These are phyloP conservation scores for Termitomyces heimii DNA, from an alignment of 768 basidiomycete species.

Conservation along the genomic window DNA sequence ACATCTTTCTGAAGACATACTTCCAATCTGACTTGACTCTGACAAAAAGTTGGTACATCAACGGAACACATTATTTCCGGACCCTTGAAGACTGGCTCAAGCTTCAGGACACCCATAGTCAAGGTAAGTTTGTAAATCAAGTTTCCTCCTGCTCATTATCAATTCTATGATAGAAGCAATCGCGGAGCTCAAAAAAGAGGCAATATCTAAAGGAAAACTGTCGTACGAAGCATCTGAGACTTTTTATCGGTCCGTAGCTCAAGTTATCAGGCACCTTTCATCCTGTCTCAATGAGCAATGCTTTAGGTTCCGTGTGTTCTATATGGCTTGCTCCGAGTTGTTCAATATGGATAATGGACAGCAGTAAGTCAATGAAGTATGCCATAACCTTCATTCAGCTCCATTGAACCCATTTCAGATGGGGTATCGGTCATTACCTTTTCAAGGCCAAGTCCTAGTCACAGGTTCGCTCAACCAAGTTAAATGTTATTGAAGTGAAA, in stretches of 20 bases:
- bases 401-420: constrained; percentile 24
- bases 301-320: constrained; percentile 61
- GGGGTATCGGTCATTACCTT: constrained; percentile 53
- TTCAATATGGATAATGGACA: constrained; percentile 58
- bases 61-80: constrained; percentile 57
- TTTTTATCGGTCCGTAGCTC: not conserved
- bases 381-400: constrained; percentile 5
- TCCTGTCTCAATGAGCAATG: not conserved
- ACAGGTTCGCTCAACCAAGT: too few relatives aligned
- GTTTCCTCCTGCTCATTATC: too few relatives aligned
- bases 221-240: not conserved
- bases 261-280: too few relatives aligned
- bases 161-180: not conserved
- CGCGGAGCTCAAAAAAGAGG: not conserved
- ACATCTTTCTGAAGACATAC: not conserved
- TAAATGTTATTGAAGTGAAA: not conserved
- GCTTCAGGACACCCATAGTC: constrained; percentile 47
- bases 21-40: not conserved
- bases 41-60: constrained; percentile 53
- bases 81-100: constrained; percentile 64
- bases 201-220: not conserved
- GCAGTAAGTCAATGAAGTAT: constrained; percentile 39
- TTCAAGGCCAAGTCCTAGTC: constrained; percentile 31
- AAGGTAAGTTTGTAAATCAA: not conserved
- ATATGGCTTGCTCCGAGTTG: constrained; percentile 65